Percentiles rank a stretch among this genome's conserved stretches.
These are phyloP conservation scores for Euphorbia tirucalli DNA, from an alignment of 345 rosid species.

Conservation along the genomic window DNA sequence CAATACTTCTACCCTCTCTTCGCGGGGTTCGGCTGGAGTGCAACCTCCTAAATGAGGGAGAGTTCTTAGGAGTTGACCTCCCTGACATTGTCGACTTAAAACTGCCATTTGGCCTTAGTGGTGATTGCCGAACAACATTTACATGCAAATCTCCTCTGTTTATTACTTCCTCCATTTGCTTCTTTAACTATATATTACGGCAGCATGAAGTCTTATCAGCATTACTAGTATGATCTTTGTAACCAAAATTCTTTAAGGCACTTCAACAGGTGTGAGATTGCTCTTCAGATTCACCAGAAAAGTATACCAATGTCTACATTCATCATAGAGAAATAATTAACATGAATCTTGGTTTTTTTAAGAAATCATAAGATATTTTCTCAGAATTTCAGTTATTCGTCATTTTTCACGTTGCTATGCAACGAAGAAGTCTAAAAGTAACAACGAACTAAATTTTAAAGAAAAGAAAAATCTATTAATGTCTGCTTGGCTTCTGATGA, in stretches of 20 bases:
- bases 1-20: slow-evolving; percentile 64
- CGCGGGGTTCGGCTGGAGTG: slow-evolving; percentile 78
- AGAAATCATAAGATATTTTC: neutral
- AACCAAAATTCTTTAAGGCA: neutral
- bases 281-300: slow-evolving; percentile 17
- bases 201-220: slow-evolving; percentile 12
- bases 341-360: neutral
- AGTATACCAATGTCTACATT: neutral
- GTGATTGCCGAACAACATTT: slow-evolving; percentile 42
- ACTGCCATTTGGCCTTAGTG: slow-evolving; percentile 56
- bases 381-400: neutral
- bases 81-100: slow-evolving; percentile 67
- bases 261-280: neutral
- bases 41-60: slow-evolving; percentile 62
- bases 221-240: slow-evolving; percentile 9
- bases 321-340: neutral
- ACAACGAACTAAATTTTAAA: neutral
- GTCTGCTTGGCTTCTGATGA: neutral
- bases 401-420: neutral
- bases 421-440: neutral
- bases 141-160: slow-evolving; percentile 41
- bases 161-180: slow-evolving; percentile 60
- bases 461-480: neutral
- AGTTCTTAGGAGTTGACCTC: slow-evolving; percentile 64
- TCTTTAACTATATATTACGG: slow-evolving; percentile 6